Evolutionary conservation across 2,329 filamentous ascomycete genomes (phyloP).

Genomic region (Fusarium ramigenum): DNA sequence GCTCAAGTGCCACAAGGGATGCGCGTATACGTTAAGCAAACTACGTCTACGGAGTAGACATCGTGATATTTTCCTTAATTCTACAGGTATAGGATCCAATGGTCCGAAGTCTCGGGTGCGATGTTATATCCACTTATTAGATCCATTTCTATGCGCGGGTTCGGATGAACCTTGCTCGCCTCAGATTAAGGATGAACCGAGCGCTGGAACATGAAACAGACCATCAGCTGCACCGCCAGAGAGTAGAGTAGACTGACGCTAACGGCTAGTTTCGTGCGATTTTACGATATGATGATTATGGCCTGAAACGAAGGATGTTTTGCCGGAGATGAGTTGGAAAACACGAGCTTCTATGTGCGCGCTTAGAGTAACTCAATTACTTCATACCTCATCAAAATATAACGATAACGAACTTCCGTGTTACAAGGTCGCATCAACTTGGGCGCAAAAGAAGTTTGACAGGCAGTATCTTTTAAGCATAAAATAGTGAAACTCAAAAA

Average conservation of each 20-base stretch:
- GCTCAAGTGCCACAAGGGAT: not conserved
- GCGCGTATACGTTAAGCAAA: not conserved
- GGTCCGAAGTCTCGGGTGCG: fast-evolving
- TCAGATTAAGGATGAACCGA: constrained; percentile 8
- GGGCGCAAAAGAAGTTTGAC: too few relatives aligned
- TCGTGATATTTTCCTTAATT: not conserved
- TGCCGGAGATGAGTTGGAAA: not conserved
- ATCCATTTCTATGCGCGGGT: not conserved
- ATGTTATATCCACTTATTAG: not conserved
- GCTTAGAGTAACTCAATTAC: too few relatives aligned
- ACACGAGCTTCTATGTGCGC: not conserved
- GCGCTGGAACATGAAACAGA: not conserved
- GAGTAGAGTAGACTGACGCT: not conserved
- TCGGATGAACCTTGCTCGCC: not conserved
- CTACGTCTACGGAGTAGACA: too few relatives aligned
- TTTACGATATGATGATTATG: too few relatives aligned
- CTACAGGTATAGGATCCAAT: not conserved
- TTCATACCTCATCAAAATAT: too few relatives aligned
- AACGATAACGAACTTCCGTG: not conserved
- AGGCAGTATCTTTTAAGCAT: not conserved
- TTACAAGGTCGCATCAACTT: too few relatives aligned
- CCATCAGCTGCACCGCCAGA: not conserved
- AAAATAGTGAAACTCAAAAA: not conserved
- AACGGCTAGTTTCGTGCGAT: too few relatives aligned
- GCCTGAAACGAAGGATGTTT: not conserved